phyloP scores from a whole-genome alignment of 2,329 filamentous ascomycete genomes.

The Colletotrichum gigasporum region DNA sequence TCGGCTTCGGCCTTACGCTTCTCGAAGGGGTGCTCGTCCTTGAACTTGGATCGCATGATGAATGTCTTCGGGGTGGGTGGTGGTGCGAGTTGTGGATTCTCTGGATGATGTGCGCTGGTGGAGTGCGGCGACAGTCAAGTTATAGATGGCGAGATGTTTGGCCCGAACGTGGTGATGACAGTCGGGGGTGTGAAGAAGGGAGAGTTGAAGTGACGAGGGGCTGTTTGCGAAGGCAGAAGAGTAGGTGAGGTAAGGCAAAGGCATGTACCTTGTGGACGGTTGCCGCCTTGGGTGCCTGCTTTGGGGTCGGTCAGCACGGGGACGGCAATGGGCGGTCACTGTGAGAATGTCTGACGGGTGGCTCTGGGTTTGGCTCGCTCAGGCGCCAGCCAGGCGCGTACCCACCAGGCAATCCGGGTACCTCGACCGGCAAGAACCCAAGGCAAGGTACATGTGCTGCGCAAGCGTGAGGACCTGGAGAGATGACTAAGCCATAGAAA shows the following conservation, averaged over 20 bases:
- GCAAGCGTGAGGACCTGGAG: conserved; percentile 9
- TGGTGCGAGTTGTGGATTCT: conserved; percentile 32
- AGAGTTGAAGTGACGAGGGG: conserved; percentile 30
- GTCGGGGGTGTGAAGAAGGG: conserved; percentile 31
- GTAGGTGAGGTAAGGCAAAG: conserved; percentile 24
- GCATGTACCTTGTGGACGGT: conserved; percentile 22
- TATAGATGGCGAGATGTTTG: conserved; percentile 28
- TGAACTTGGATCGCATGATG: conserved; percentile 99
- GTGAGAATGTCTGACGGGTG: conserved; percentile 18
- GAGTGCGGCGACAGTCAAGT: conserved; percentile 22
- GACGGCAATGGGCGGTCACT: conserved; percentile 33
- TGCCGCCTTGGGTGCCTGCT: conserved; percentile 31
- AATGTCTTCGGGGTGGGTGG: conserved; percentile 43
- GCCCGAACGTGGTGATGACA: conserved; percentile 24
- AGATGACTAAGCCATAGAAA: background rate
- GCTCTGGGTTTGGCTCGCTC: too few relatives aligned
- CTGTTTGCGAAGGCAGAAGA: conserved; percentile 32
- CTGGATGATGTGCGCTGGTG: conserved; percentile 10
- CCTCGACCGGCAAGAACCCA: conserved; percentile 5
- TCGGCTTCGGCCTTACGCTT: conserved; percentile 99
- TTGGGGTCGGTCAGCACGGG: conserved; percentile 27
- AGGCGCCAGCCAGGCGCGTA: conserved; percentile 13
- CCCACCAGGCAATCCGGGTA: too few relatives aligned
- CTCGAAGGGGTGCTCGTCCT: conserved; percentile 99
- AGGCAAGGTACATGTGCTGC: background rate